These are phyloP conservation scores for Trematosphaeria pertusa DNA, from an alignment of 2,329 filamentous ascomycete genomes.

Conservation along the genomic window DNA sequence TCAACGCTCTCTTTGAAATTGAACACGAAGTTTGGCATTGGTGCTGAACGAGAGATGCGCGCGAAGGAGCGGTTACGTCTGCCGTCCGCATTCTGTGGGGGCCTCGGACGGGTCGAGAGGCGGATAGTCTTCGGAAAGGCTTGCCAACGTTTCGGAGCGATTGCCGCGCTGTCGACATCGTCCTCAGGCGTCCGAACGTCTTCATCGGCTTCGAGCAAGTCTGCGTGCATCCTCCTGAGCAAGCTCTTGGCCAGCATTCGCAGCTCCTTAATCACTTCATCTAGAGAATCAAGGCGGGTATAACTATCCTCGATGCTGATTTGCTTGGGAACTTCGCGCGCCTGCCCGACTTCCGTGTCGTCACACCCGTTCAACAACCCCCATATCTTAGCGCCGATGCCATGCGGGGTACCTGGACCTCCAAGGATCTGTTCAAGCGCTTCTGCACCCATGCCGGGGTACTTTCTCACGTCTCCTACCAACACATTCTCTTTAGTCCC, in stretches of 20 bases:
- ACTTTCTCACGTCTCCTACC: conserved; percentile 69
- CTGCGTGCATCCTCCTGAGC: conserved; percentile 77
- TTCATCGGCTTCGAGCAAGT: conserved; percentile 68
- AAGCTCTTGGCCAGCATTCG: conserved; percentile 72
- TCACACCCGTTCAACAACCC: conserved; percentile 82
- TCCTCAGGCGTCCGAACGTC: conserved; percentile 15
- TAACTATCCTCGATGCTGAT: conserved; percentile 97
- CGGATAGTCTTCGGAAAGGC: conserved; percentile 83
- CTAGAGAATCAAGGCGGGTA: conserved; percentile 68
- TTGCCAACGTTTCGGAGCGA: conserved; percentile 66
- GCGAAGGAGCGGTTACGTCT: conserved; percentile 66
- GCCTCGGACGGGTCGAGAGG: conserved; percentile 74
- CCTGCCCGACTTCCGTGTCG: conserved; percentile 73
- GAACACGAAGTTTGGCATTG: conserved; percentile 78
- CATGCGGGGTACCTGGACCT: conserved; percentile 73
- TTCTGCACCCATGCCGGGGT: conserved; percentile 68
- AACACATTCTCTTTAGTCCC: conserved; percentile 64
- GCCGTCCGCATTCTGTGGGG: conserved; percentile 60
- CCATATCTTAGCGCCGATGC: conserved; percentile 78
- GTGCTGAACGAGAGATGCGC: conserved; percentile 76
- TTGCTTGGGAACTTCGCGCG: conserved; percentile 76
- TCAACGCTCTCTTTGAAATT: conserved; percentile 65
- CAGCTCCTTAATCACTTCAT: conserved; percentile 72
- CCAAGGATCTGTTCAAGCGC: conserved; percentile 72
- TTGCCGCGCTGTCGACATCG: not conserved